A percentile compares a stretch with the other conserved stretches of the same genome.
These are phyloP conservation scores for Ammopiptanthus mongolicus DNA, from an alignment of 306 rosid species.

Conservation along the genomic window DNA sequence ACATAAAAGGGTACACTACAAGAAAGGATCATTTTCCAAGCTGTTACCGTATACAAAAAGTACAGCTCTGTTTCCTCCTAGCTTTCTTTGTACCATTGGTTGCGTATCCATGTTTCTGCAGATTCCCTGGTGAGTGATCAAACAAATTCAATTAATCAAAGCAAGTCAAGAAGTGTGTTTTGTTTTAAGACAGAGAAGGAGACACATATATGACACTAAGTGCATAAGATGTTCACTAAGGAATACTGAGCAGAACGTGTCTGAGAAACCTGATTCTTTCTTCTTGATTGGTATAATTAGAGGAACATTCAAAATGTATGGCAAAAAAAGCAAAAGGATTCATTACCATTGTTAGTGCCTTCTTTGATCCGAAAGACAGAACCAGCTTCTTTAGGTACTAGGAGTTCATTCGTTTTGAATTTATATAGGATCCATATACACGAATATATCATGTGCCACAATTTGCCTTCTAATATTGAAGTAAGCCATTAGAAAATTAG, in stretches of 20 bases:
- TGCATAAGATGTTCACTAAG: background rate
- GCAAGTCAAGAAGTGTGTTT: background rate
- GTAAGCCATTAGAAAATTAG: constrained; percentile 21
- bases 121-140: constrained; percentile 38
- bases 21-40: background rate
- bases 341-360: constrained; percentile 29
- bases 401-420: background rate
- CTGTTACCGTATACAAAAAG: constrained; percentile 59
- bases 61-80: constrained; percentile 65
- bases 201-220: background rate
- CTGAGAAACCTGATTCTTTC: background rate
- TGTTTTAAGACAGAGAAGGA: background rate
- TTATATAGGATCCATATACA: constrained; percentile 1
- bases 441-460: background rate
- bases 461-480: background rate
- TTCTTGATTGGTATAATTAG: background rate
- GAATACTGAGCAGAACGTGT: background rate
- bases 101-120: constrained; percentile 30
- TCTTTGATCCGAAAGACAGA: constrained; percentile 7
- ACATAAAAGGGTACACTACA: background rate
- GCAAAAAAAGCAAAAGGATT: background rate
- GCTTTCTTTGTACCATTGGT: constrained; percentile 27
- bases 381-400: background rate
- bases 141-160: constrained; percentile 4
- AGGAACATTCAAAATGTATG: background rate